Base-by-base conservation (phyloP, 345 rosid genomes). In the Gossypium sturtianum region DNA sequence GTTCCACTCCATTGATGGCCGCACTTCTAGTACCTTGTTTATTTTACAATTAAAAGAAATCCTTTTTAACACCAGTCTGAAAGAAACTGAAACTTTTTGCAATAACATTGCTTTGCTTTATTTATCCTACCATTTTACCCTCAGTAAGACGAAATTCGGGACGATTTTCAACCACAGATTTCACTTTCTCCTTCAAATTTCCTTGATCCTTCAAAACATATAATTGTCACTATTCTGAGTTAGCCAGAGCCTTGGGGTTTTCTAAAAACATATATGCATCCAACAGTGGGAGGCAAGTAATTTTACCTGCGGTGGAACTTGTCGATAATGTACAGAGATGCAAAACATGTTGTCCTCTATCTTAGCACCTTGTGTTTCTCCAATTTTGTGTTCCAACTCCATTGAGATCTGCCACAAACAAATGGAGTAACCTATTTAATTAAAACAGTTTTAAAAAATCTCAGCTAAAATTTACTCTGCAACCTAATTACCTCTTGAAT, bases 111-210 rank as follows among this genome's bases (percentile, higher is more conserved):
- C 38, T 29, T 29, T 4, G 38, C 38, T 29, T 29, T 29, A 29
- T 29, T 29, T 29, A 4, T 29, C 38, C 38, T 72, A 87, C 90
- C 90, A 77, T 89, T 81, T 74, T 87, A 13, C 93, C 93, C 60
- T 78, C 76, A 2, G 76, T 78, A 34, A 83, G 51, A 43, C 77
- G 75, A 74, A 89, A 75, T 2, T 73, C 57, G 0, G 86, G 85
- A 43, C 84, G 85, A 51, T 72, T 77, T 67, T 51, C 70, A n/a
- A 87, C 61, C 7, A 84, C 80, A 44, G 80, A 82, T 66, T 77
- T 73, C 76, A 87, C 91, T 79, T 74, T 78, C 71, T 78, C 80
- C 62, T 82, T 70, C 12, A 86, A 60, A 7, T 25, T 25, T 11
- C 11, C 76, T 72, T 73, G 74, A 22, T 86, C 85, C 85, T 86